Base-by-base conservation (phyloP, 768 basidiomycete genomes). In the Boletus pseudopeckii region DNA sequence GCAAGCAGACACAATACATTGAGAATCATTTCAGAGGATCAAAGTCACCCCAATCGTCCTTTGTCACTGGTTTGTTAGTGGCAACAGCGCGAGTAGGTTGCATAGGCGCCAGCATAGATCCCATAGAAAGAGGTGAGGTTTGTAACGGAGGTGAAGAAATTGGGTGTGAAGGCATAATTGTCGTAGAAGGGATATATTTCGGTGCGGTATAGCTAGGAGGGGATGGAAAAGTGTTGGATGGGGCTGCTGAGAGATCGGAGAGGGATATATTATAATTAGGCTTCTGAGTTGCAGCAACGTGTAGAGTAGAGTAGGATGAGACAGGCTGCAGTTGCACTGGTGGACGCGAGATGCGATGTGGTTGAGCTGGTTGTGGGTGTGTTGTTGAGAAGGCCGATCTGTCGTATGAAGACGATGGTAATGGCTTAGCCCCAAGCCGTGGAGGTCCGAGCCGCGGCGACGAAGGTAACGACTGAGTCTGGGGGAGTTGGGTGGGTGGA, bases 11-110 rank as follows among this genome's bases (percentile, higher is more conserved):
- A 62, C 52, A 28, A 9, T 49, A 40, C 26, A 36, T 52, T 50
- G 26, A 55, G 18, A 22, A 38, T 69, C 50, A 72, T 42, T 54
- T 70, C 28, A 70, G 69, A 13, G 90, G 90, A 73, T 92, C 90
- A 64, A 92, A 92, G 66, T 89, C 90, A 22, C 82, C 82, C 86
- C 87, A 90, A 54, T 84, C 84, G 58, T 84, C 79, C 60, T 85
- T 86, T 32, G 82, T 78, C 14, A 78, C 60, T 44, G 75, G 78
- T 57, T 82, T 83, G 15, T 75, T 67, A 7, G 74, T 30, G 18
- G 64, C 57, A 63, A 57, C 68, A 38, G 67, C 50, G 55, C 81
- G 79, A 11, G 78, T 71, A 11, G 80, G 75, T 55, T 82, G 81
- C 28, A 79, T 65, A 4, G 90, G 90, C 5, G 80, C 74, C 22